A percentile compares a stretch with the other conserved stretches of the same genome.
Evolutionary conservation across 352 stramenopile species (phyloP).

Genomic region (Pythium rhizo-oryzae): DNA sequence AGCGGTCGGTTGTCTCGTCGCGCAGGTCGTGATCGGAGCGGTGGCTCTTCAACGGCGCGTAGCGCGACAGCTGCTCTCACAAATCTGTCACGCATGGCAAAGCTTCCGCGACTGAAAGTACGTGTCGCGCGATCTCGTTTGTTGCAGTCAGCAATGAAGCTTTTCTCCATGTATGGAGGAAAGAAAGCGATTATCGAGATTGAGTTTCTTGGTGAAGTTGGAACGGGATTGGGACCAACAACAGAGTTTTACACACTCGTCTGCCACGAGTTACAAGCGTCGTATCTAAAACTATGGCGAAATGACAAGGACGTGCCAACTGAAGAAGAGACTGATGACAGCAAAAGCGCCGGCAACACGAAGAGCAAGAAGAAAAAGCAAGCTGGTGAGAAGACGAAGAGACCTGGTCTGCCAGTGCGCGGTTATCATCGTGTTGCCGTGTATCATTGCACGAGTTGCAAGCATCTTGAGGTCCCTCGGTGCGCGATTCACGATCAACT

Average conservation of each 20-base stretch:
- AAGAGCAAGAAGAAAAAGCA: constrained; percentile 24
- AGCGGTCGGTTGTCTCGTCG: constrained; percentile 29
- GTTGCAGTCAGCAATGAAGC: constrained; percentile 72
- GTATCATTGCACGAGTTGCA: constrained; percentile 58
- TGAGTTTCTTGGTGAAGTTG: constrained; percentile 80
- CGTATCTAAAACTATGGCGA: constrained; percentile 59
- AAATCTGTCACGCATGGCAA: constrained; percentile 68
- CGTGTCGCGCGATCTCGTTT: constrained; percentile 62
- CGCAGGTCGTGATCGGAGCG: constrained; percentile 40
- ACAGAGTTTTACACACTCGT: constrained; percentile 83
- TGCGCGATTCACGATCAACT: constrained; percentile 54
- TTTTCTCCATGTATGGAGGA: constrained; percentile 71
- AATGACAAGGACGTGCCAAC: constrained; percentile 25
- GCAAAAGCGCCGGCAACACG: constrained; percentile 8
- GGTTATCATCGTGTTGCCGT: constrained; percentile 76
- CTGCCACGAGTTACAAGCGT: constrained; percentile 68
- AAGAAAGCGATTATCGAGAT: constrained; percentile 82
- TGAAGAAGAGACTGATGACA: background rate
- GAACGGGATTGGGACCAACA: constrained; percentile 69
- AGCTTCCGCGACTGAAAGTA: constrained; percentile 76
- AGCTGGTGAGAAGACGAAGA: constrained; percentile 15
- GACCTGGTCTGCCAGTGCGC: constrained; percentile 44
- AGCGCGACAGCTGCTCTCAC: constrained; percentile 38
- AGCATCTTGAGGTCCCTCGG: constrained; percentile 45
- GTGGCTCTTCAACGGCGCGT: constrained; percentile 27